Base-by-base conservation (phyloP, 2,329 filamentous ascomycete genomes). In the Penicillium sp. region DNA sequence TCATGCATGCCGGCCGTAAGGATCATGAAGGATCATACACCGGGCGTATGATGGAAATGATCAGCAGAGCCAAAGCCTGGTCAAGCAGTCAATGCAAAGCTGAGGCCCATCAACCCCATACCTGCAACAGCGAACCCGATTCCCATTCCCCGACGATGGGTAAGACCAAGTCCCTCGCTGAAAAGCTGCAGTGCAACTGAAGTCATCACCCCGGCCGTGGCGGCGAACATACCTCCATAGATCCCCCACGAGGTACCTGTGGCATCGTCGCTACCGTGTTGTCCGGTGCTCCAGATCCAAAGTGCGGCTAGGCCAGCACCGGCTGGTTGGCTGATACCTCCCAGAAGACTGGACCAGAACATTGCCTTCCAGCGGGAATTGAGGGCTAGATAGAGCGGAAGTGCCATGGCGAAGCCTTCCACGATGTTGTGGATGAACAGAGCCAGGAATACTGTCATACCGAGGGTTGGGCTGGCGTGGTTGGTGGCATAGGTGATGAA, bases 341-440 rank as follows among this genome's bases (percentile, higher is more conserved):
- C 94, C 0, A 99, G 79, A 0, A 96, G 71, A 10, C 89, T 87
- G 5, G 89, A 87, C 86, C 90, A 95, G 56, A 89, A 74, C 77
- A 97, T 94, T 18, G 94, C 93, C 65, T 86, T 88, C 68, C 84
- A 77, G 44, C 91, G 87, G 55, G 86, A 93, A 58, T 87, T 83
- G 32, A 97, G 83, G 1, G 94, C 94, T 66, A 99, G 89, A 73
- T 96, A 99, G 0, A 99, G 80, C 0, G 94, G 94, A 0, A 99
- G 77, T 0, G 91, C 91, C 82, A 99, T 88, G 58, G 92, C 90
- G 70, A 97, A 97, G 2, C 94, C 94, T 76, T 99, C 94, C 29
- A 91, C 92, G 67, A 99, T 96, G 76, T 97, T 99, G 80, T 99
- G 94, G 56, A 99, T 93, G 69, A 96, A 96, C 8, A 99, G 82